These are phyloP conservation scores for Shiraia bambusicola DNA, from an alignment of 2,329 filamentous ascomycete genomes.

Conservation along the genomic window DNA sequence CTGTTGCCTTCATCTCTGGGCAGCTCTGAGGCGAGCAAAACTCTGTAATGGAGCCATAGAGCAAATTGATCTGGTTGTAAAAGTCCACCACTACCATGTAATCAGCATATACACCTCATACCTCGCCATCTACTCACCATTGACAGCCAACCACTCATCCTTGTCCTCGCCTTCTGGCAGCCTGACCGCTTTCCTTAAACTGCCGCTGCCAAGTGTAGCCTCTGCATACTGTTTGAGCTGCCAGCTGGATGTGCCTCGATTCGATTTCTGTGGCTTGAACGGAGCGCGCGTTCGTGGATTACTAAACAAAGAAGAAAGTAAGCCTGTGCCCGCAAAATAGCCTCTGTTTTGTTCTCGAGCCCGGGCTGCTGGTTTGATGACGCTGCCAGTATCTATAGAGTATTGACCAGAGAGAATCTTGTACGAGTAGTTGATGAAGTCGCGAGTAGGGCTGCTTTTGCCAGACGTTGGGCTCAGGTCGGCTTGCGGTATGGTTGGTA, in stretches of 20 bases:
- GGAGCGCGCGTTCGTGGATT: constrained; percentile 87
- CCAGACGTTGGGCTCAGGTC: constrained; percentile 4
- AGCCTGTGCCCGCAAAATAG: constrained; percentile 30
- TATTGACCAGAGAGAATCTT: constrained; percentile 19
- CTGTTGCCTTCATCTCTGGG: constrained; percentile 99
- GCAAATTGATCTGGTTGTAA: constrained; percentile 99
- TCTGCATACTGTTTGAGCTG: constrained; percentile 98
- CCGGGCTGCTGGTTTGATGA: constrained; percentile 10
- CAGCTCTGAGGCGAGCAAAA: constrained; percentile 97
- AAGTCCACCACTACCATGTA: constrained; percentile 88
- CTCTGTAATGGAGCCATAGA: constrained; percentile 98
- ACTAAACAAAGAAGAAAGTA: constrained; percentile 53
- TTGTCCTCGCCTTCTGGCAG: constrained; percentile 95
- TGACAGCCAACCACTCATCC: constrained; percentile 98
- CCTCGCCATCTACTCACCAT: constrained; percentile 61
- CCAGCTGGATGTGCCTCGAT: constrained; percentile 86
- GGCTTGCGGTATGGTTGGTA: constrained; percentile 3
- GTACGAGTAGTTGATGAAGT: constrained; percentile 40
- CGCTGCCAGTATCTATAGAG: constrained; percentile 11
- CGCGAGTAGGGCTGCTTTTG: constrained; percentile 23
- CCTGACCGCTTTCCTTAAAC: constrained; percentile 93
- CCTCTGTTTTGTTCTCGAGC: constrained; percentile 14
- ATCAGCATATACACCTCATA: constrained; percentile 2
- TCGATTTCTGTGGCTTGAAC: constrained; percentile 82
- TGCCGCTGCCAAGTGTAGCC: constrained; percentile 91